Conservation (phyloP, 805 yeast species). For the Lachancea quebecensis region DNA sequence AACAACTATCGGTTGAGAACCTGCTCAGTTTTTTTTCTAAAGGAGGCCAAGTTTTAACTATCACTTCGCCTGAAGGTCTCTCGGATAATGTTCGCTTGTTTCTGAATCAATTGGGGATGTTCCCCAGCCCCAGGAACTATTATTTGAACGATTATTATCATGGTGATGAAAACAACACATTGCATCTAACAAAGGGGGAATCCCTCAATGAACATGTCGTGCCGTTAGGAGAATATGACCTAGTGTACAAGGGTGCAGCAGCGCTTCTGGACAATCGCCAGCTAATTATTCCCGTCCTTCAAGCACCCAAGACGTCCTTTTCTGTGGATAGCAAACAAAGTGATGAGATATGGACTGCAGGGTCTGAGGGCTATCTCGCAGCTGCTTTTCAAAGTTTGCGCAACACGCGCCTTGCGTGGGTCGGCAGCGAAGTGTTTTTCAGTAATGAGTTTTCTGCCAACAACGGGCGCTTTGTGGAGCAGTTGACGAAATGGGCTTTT, state of each 20-base stretch:
- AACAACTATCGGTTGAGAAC: slow-evolving; percentile 37
- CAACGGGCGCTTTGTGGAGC: slow-evolving; percentile 37
- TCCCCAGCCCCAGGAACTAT: slow-evolving; percentile 72
- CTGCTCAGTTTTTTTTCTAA: slow-evolving; percentile 52
- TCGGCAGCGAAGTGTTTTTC: slow-evolving; percentile 61
- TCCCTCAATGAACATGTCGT: slow-evolving; percentile 13
- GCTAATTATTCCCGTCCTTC: slow-evolving; percentile 60
- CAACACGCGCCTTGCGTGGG: slow-evolving; percentile 75
- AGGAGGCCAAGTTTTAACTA: slow-evolving; percentile 71
- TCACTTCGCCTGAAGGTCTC: slow-evolving; percentile 45
- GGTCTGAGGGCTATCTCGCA: slow-evolving; percentile 67
- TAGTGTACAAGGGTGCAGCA: slow-evolving; percentile 48
- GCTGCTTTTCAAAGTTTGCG: slow-evolving; percentile 74
- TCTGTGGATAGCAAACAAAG: slow-evolving; percentile 41
- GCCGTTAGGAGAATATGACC: slow-evolving; percentile 6
- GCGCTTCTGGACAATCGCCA: slow-evolving; percentile 68
- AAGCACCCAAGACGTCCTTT: slow-evolving; percentile 59
- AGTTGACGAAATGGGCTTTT: slow-evolving; percentile 64
- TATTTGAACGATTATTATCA: slow-evolving; percentile 59
- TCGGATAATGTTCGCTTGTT: slow-evolving; percentile 61
- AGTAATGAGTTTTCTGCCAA: slow-evolving; percentile 30
- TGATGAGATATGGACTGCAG: slow-evolving; percentile 77
- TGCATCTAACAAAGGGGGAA: slow-evolving; percentile 14
- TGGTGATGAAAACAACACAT: slow-evolving; percentile 9
- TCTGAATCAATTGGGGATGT: slow-evolving; percentile 74